Conservation (phyloP, 768 basidiomycete genomes). For the Russula sp. region DNA sequence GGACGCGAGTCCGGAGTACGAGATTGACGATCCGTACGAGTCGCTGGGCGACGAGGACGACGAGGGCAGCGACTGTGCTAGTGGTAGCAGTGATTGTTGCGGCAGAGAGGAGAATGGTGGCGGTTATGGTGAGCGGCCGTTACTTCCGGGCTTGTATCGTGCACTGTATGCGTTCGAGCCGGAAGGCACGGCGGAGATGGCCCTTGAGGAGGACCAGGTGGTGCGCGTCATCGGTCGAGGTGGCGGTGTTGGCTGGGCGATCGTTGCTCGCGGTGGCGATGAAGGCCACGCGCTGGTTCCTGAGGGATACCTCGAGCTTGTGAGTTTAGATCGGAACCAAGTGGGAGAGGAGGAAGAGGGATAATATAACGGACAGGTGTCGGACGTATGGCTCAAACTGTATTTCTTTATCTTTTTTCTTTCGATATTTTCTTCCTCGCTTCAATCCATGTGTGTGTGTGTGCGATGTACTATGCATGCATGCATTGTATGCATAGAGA, state of each 20-base stretch:
- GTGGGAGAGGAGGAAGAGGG: conserved; percentile 14
- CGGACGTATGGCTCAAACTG: background rate
- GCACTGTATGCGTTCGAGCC: conserved; percentile 75
- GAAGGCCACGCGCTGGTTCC: conserved; percentile 64
- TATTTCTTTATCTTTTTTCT: background rate
- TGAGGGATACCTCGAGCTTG: conserved; percentile 64
- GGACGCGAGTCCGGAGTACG: conserved; percentile 27
- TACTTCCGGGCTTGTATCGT: conserved; percentile 66
- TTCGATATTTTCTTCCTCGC: background rate
- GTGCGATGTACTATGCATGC: background rate
- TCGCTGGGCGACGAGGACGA: conserved; percentile 23
- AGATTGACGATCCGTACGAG: conserved; percentile 22
- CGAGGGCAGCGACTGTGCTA: conserved; percentile 22
- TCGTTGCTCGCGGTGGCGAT: conserved; percentile 45
- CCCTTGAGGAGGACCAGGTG: conserved; percentile 65
- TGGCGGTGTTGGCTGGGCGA: conserved; percentile 76
- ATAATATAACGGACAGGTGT: background rate
- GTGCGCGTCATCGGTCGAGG: conserved; percentile 68
- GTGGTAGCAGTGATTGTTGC: conserved; percentile 18
- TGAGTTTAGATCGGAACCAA: conserved; percentile 32
- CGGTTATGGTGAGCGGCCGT: conserved; percentile 30
- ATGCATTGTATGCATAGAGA: background rate
- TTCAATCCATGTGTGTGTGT: background rate
- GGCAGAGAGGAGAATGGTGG: conserved; percentile 22
- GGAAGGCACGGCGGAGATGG: conserved; percentile 80